Conservation (phyloP, 371 early-diverging fungal species). For the Apophysomyces variabilis region DNA sequence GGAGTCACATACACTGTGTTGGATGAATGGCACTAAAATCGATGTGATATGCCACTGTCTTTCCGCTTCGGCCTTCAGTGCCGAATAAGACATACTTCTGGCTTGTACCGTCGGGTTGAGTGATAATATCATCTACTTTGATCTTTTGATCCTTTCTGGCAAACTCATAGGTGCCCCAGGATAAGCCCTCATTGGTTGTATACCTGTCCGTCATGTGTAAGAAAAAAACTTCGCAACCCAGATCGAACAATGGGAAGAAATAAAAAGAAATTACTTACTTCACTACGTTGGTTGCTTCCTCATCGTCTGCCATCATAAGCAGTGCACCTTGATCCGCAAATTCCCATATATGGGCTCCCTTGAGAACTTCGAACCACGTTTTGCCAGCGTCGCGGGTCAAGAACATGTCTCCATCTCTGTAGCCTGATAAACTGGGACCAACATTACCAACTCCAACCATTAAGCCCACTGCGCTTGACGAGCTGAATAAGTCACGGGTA, state of each 20-base stretch:
- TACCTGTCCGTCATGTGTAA: conserved; percentile 22
- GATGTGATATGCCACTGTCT: conserved; percentile 64
- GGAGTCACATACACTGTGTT: conserved; percentile 55
- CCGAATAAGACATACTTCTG: conserved; percentile 76
- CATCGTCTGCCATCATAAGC: conserved; percentile 74
- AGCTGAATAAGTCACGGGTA: conserved; percentile 76
- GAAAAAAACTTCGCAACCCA: neutral
- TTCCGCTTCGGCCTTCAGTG: conserved; percentile 32
- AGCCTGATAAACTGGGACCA: conserved; percentile 66
- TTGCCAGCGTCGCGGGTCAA: conserved; percentile 85
- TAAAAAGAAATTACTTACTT: conserved; percentile 35
- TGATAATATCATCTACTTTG: conserved; percentile 67
- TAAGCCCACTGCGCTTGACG: conserved; percentile 83
- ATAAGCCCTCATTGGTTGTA: conserved; percentile 65
- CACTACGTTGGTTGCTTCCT: conserved; percentile 75
- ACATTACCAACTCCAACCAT: conserved; percentile 94
- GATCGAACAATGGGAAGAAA: neutral
- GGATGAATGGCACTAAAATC: conserved; percentile 79
- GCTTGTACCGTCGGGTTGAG: conserved; percentile 74
- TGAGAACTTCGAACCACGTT: conserved; percentile 74
- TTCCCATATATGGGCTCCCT: conserved; percentile 81
- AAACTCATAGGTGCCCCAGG: conserved; percentile 65
- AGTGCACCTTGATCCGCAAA: conserved; percentile 90
- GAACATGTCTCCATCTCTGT: conserved; percentile 80
- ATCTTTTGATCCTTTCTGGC: conserved; percentile 52